Evolutionary conservation across 192 early-diverging fungal genomes (phyloP), one percentile per base, ranked within the genome.

Genomic region (Coemansia sp.): DNA sequence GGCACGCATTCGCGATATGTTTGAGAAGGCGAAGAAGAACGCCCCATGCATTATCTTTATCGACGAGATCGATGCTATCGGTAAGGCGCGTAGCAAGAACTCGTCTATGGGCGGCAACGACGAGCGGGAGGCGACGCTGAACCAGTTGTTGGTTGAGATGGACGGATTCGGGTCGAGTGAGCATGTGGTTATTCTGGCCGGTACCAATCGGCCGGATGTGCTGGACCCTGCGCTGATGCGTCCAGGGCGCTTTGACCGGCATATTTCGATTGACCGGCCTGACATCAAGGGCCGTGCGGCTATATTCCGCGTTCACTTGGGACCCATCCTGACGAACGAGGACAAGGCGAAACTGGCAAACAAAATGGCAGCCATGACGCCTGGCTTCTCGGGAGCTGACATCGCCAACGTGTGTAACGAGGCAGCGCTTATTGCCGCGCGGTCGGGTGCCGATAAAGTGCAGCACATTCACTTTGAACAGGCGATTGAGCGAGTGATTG

Each of bases 31-130:
- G 61, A 97, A 96, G 83, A 98, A 98, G 84, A 87, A 94, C 66
- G 85, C 94, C 12, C 97, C 97, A 11, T 97, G 95, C 84, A 99
- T 99, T 58, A 95, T 99, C 69, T 99, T 99, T 83, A 95, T 99
- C 22, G 97, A 99, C 61, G 97, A 99, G 83, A 99, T 99, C 66
- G 97, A 99, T 81, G 97, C 97, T 16, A 98, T 99, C 59, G 97
- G 97, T 49, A 99, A 99, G 83, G 92, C 97, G 19, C 90, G 97
- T 66, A 93, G 93, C 22, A 88, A 89, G 62, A 87, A 86, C 51
- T 92, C 89, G 14, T 85, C 89, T 66, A 81, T 91, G 67, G 97
- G 97, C 41, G 94, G 95, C 43, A 97, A 99, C 74, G 97, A 99
- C 70, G 97, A 99, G 84, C 90, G 97, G 20, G 97, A 99, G 78